Percentiles rank a stretch among this genome's conserved stretches.
Evolutionary conservation across 2,329 filamentous ascomycete genomes (phyloP).

Genomic region (Zarea fungicola): DNA sequence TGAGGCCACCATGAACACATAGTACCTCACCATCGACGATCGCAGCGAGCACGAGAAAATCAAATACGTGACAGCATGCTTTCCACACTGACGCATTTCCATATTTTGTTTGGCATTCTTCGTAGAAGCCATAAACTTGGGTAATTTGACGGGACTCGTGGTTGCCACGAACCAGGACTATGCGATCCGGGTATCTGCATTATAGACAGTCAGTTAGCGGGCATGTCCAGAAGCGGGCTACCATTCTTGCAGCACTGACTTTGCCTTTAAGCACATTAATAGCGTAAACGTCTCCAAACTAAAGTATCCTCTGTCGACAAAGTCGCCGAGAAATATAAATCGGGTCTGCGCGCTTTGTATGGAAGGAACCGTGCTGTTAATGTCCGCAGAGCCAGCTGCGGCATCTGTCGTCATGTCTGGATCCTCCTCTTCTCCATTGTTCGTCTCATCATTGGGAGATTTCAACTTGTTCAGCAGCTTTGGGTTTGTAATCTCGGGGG

Average conservation of each 20-base stretch:
- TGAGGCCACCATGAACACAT: constrained; percentile 90
- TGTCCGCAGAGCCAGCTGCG: constrained; percentile 20
- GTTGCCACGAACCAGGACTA: constrained; percentile 94
- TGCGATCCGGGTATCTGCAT: constrained; percentile 81
- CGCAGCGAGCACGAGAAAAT: constrained; percentile 92
- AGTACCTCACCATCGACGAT: constrained; percentile 98
- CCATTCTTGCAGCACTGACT: constrained; percentile 34
- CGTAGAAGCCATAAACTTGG: constrained; percentile 98
- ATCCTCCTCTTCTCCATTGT: constrained; percentile 41
- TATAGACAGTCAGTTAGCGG: neutral
- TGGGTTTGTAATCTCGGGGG: constrained; percentile 82
- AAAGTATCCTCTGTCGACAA: constrained; percentile 96
- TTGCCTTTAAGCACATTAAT: constrained; percentile 86
- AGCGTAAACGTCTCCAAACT: constrained; percentile 97
- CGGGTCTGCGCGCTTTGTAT: constrained; percentile 49
- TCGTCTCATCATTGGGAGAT: constrained; percentile 44
- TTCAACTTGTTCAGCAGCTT: constrained; percentile 83
- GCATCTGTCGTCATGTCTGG: constrained; percentile 24
- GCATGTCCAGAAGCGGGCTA: constrained; percentile 17
- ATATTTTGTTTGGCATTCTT: constrained; percentile 96
- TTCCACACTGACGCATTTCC: constrained; percentile 99
- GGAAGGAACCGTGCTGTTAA: constrained; percentile 27
- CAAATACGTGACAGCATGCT: constrained; percentile 98
- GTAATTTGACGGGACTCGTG: constrained; percentile 97
- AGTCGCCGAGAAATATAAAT: constrained; percentile 71